These are phyloP conservation scores for Capsicum baccatum DNA, from an alignment of 257 asterid species.

Conservation along the genomic window DNA sequence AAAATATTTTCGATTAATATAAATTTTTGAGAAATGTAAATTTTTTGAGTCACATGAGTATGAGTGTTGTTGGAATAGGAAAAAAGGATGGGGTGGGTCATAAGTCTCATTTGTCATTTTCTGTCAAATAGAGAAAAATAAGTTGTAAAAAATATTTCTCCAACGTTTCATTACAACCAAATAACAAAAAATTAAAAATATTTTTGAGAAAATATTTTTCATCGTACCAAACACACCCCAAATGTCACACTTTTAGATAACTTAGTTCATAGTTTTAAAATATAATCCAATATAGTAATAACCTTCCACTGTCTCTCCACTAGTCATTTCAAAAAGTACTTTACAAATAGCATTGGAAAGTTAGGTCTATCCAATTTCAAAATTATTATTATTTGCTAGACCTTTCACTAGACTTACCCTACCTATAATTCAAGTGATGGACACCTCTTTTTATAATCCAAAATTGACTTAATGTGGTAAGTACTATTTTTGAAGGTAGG, in stretches of 20 bases:
- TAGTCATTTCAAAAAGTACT: neutral
- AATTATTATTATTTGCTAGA: conserved; percentile 12
- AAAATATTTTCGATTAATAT: no score
- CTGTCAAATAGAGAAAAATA: no score
- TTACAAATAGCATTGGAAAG: neutral
- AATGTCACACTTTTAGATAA: neutral
- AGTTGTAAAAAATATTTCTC: no score
- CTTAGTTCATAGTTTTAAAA: neutral
- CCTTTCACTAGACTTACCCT: conserved; percentile 23
- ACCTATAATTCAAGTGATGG: conserved; percentile 22
- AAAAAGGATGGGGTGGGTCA: no score
- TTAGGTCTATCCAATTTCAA: conserved; percentile 26
- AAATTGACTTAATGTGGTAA: neutral
- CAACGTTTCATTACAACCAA: no score
- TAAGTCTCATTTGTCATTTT: no score
- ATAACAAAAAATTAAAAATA: no score
- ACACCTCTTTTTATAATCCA: neutral
- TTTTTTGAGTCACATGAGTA: no score
- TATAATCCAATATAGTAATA: neutral
- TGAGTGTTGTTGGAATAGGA: no score
- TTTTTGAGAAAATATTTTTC: no score
- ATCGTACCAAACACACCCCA: no score
- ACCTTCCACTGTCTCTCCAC: neutral
- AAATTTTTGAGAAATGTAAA: no score
- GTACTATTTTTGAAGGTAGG: neutral